phyloP scores from a whole-genome alignment of 2,329 filamentous ascomycete genomes.

The Plectosphaerella sp. region DNA sequence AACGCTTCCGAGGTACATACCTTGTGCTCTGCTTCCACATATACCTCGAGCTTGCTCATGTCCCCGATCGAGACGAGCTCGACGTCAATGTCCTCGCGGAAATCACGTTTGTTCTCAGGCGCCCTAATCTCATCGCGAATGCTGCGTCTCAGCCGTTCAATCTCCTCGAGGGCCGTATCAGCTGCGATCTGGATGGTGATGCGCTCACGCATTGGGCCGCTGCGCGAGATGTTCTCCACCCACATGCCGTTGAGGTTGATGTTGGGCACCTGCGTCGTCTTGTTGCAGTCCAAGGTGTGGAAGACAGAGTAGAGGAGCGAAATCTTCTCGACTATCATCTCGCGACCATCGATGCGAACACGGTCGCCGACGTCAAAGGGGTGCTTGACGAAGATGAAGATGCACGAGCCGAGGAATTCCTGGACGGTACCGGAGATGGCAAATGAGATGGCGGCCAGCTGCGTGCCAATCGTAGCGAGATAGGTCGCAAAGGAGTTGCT shows the following conservation, averaged over 20 bases:
- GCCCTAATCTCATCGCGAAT: conserved; percentile 80
- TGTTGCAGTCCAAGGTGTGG: conserved; percentile 74
- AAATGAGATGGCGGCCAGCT: conserved; percentile 89
- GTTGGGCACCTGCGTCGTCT: conserved; percentile 78
- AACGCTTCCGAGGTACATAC: too few relatives aligned
- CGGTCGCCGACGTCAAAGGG: conserved; percentile 95
- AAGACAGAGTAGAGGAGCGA: conserved; percentile 92
- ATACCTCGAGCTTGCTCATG: conserved; percentile 82
- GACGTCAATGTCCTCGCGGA: conserved; percentile 77
- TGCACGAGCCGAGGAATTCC: conserved; percentile 93
- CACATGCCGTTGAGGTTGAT: conserved; percentile 85
- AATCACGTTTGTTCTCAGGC: conserved; percentile 85
- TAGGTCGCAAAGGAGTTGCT: conserved; percentile 38
- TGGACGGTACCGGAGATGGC: conserved; percentile 89
- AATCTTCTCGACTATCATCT: conserved; percentile 78
- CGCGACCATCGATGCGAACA: conserved; percentile 66
- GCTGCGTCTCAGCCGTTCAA: conserved; percentile 78
- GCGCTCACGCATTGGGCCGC: conserved; percentile 85
- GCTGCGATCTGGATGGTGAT: conserved; percentile 77
- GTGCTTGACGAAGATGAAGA: conserved; percentile 98
- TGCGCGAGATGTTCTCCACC: conserved; percentile 91
- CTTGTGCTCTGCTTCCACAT: conserved; percentile 84
- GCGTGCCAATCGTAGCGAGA: conserved; percentile 83
- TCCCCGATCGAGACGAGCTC: conserved; percentile 75
- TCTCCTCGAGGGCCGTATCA: conserved; percentile 83